Base-by-base conservation (phyloP, 805 yeast species). In the Pichia ethanolica region DNA sequence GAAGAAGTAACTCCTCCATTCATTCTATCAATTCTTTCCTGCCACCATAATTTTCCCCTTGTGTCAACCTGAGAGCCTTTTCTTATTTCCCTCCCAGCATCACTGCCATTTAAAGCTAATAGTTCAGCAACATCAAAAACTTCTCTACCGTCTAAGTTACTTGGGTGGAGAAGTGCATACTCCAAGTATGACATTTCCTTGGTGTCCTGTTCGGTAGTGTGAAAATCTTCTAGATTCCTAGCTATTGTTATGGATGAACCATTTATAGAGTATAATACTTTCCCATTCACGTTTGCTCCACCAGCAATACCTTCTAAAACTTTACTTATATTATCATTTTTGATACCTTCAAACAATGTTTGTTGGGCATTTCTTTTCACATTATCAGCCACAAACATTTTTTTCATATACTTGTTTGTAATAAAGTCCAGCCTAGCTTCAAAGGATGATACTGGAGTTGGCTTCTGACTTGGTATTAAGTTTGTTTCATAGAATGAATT, bases 401-500 rank as follows among this genome's bases (percentile, higher is more conserved):
- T 79, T 5, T 65, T 67, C 28, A 72, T 71, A 61, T 90, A 90
- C 65, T 90, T 90, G 39, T 75, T 71, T 7, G 73, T 73, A 43
- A 88, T 82, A 59, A 75, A 89, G n/a, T 64, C 62, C 34, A 78
- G 67, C 44, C 95, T 70, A 35, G 73, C 73, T 12, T 70, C 74
- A 49, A 74, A 70, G 0, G 72, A 45, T 1, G 77, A 60, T 10
- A 62, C 48, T 5, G 74, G 53, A 13, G 54, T 53, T 3, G 76
- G 69, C 47, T 71, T 56, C 48, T 44, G n/a, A 7, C 39, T 26
- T 1, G 42, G 8, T 3, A 53, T 39, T 27, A 63, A 28, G 9
- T 56, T 56, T 2, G 71, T 73, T 62, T 88, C 95, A 69, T 86
- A 80, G 42, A 83, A 75, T 7, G 67, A 56, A 59, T 89, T 89